Percentiles rank a stretch among this genome's conserved stretches.
These are phyloP conservation scores for Aegilops tauschii DNA, from an alignment of 176 grass and related monocot genomes.

Conservation along the genomic window DNA sequence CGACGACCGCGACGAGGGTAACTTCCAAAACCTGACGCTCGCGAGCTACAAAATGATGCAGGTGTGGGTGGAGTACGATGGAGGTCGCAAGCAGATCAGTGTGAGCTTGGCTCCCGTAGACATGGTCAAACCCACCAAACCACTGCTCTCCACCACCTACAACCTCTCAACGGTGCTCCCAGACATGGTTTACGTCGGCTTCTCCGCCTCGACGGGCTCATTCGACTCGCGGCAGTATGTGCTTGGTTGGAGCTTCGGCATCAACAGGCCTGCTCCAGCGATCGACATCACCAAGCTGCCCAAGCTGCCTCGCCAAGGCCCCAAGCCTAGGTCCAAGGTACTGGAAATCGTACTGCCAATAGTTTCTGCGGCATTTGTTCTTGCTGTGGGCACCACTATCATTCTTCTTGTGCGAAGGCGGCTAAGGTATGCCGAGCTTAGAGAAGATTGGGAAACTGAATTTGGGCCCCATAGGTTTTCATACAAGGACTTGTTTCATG, in stretches of 20 bases:
- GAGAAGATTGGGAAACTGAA: conserved; percentile 5
- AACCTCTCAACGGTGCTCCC: conserved; percentile 29
- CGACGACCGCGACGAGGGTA: background rate
- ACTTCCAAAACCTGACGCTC: background rate
- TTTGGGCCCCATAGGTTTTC: conserved; percentile 10
- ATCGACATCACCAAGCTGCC: conserved; percentile 48
- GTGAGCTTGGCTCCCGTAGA: conserved; percentile 28
- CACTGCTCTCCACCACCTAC: conserved; percentile 13
- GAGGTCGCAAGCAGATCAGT: background rate
- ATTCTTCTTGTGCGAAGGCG: background rate
- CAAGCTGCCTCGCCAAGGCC: conserved; percentile 25
- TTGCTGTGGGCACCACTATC: background rate
- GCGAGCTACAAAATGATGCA: conserved; percentile 13
- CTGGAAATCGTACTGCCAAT: background rate
- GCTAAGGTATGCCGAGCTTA: background rate
- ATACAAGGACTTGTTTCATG: background rate
- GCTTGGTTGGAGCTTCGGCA: conserved; percentile 63
- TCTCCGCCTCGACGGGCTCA: conserved; percentile 9
- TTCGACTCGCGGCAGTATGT: conserved; percentile 38
- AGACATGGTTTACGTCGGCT: conserved; percentile 15
- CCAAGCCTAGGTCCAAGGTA: background rate
- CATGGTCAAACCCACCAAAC: conserved; percentile 19
- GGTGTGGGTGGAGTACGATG: conserved; percentile 42
- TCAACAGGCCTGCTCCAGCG: conserved; percentile 22
- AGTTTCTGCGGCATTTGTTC: background rate